Evolutionary conservation across 1,284 basidiomycete species (phyloP), one percentile per base, ranked within the genome.

Genomic region (Laetiporus sulphureus): DNA sequence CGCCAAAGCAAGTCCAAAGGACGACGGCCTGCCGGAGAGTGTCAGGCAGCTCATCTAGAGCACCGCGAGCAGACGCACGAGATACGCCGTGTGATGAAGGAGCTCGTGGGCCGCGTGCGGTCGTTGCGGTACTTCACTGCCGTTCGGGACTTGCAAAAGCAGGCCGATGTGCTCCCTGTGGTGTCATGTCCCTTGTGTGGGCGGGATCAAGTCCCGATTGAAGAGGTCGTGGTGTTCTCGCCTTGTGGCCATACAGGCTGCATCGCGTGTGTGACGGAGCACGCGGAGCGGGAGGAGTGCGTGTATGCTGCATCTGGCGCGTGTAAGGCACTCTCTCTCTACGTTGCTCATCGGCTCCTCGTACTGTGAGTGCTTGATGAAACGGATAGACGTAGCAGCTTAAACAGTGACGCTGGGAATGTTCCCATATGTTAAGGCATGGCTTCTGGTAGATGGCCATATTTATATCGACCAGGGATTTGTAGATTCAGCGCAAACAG

Each of bases 201-300:
- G 23, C 69, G 72, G 32, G 66, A 73, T 35, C 64, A 65, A 50
- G 63, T 81, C n/a, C 72, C 79, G 1, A 68, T 82, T 46, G 66
- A 74, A 10, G 84, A 91, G 40, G 75, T 91, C 51, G 83, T 87
- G 8, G 82, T 95, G 2, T 70, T 94, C 19, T 93, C 91, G 2
- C 91, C 89, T 20, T 96, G 91, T 55, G 91, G 91, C 5, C 91
- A 96, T 59, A 81, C 78, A 52, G 89, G 91, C 3, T 93, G 90
- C 55, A 62, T 77, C 53, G 63, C 68, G 1, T 92, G 90, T 55
- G 85, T 95, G 48, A 72, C 68, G 42, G 64, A 68, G 23, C 79
- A 75, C 38, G 90, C 89, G 5, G 77, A 83, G 45, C 73, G 72
- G 41, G 91, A 94, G 59, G 83, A 85, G 52, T 94, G 91, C 54